Evolutionary conservation across 306 rosid species (phyloP), one percentile per base, ranked within the genome.

Genomic region (Vigna nakashimae): DNA sequence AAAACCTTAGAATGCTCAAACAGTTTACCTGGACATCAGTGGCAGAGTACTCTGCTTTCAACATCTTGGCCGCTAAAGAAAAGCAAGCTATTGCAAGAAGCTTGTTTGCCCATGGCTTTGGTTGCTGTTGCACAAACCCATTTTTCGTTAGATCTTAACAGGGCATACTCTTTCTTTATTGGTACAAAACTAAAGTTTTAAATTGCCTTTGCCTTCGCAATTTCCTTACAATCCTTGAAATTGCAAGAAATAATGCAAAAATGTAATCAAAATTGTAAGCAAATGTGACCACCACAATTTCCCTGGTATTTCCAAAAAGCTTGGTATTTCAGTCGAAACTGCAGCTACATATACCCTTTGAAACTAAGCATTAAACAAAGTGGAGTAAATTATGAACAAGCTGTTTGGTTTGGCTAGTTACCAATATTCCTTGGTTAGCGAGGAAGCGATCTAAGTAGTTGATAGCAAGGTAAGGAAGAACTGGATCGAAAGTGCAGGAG

Each of bases 401-500:
- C 28, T 26, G 28, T 26, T 26, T 26, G 40, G 65, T 18, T 18
- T 18, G 20, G 20, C 20, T 18, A 18, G 20, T 77, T 94, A 94
- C 98, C 90, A 83, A 86, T 49, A 84, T 69, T 38, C 79, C 87
- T 82, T 89, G 95, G 79, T 64, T 68, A 73, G 97, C 93, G 49
- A 94, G 79, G 86, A 90, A 90, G 20, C 97, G 97, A 84, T 94
- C 98, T 40, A 92, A 88, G 48, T 94, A 94, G 83, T 90, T 94
- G 78, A 91, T 83, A 18, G 98, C 97, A 2, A 94, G 89, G 85
- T 92, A 94, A 17, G 89, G 73, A 4, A 92, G 80, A 73, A 84
- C 82, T 12, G 96, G 91, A 80, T 86, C 97, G 40, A 88, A 82
- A 77, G 80, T 77, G 60, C 82, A 84, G 55, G 91, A 87, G 36